These are phyloP conservation scores for Trichoderma sp. DNA, from an alignment of 2,329 filamentous ascomycete genomes.

Conservation along the genomic window DNA sequence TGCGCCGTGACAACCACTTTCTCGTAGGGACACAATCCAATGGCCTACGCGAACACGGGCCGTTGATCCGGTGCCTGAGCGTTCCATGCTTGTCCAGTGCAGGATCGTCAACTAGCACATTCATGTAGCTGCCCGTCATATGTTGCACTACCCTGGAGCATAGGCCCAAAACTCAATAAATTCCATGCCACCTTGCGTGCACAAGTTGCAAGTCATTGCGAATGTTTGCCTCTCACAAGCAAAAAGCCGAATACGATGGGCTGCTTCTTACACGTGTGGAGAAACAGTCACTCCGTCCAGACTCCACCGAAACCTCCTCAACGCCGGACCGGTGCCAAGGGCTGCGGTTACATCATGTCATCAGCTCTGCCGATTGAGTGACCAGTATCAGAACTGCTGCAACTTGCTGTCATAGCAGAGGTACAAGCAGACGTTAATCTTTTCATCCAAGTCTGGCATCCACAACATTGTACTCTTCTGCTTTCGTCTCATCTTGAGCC, in stretches of 20 bases:
- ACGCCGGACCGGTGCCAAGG: conserved; percentile 4
- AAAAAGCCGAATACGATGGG: neutral
- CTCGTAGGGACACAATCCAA: neutral
- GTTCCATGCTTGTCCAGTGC: neutral
- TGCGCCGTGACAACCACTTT: neutral
- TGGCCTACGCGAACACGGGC: neutral
- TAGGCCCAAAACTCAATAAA: neutral
- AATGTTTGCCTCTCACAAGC: neutral
- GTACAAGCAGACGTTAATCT: neutral
- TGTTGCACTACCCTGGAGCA: neutral
- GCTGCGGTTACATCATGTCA: conserved; percentile 9
- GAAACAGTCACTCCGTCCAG: conserved; percentile 7
- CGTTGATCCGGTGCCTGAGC: conserved; percentile 8
- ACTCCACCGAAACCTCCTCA: conserved; percentile 10
- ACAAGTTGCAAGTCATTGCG: neutral
- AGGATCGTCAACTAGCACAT: neutral
- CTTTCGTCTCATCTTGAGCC: neutral
- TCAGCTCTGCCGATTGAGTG: neutral
- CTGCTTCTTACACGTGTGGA: conserved; percentile 2
- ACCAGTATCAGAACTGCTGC: neutral
- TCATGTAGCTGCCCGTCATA: neutral
- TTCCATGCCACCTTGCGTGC: neutral
- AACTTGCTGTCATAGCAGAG: neutral
- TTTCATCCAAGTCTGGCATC: neutral
- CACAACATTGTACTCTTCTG: neutral